phyloP scores from a whole-genome alignment of 2,329 filamentous ascomycete species.

The Neobulgaria alba region DNA sequence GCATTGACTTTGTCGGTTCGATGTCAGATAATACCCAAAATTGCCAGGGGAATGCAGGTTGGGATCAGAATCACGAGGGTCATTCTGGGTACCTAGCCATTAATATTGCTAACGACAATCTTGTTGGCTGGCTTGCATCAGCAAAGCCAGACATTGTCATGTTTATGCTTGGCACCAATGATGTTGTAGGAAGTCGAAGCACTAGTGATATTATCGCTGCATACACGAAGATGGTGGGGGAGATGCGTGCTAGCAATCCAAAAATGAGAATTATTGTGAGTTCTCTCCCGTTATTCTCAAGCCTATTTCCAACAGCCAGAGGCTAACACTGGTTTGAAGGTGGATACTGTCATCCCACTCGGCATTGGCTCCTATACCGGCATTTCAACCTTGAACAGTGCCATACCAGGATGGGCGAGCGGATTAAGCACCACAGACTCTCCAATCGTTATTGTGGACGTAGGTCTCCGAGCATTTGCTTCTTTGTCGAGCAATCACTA shows the following conservation, averaged over 20 bases:
- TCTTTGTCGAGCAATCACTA: too few species aligned
- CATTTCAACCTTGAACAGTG: background rate
- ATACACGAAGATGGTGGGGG: background rate
- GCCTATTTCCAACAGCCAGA: background rate
- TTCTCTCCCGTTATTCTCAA: background rate
- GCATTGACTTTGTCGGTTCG: slow-evolving; percentile 31
- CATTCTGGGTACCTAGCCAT: slow-evolving; percentile 36
- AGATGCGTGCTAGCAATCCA: background rate
- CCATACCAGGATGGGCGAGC: background rate
- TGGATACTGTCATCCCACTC: slow-evolving; percentile 30
- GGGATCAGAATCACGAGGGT: slow-evolving; percentile 36
- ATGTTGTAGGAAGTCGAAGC: slow-evolving; percentile 23
- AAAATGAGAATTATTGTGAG: background rate
- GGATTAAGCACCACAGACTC: background rate
- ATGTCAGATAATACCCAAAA: too few species aligned
- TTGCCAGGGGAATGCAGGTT: slow-evolving; percentile 24
- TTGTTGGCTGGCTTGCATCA: slow-evolving; percentile 32
- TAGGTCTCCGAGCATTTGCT: too few species aligned
- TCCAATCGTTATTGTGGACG: background rate
- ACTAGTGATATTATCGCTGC: background rate
- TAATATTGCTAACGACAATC: slow-evolving; percentile 36
- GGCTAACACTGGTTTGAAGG: slow-evolving; percentile 11
- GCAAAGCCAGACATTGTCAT: slow-evolving; percentile 35
- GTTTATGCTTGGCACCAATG: slow-evolving; percentile 40
- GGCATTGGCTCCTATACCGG: slow-evolving; percentile 19